Base-by-base conservation (phyloP, 2,329 filamentous ascomycete genomes). In the Shiraia bambusicola region DNA sequence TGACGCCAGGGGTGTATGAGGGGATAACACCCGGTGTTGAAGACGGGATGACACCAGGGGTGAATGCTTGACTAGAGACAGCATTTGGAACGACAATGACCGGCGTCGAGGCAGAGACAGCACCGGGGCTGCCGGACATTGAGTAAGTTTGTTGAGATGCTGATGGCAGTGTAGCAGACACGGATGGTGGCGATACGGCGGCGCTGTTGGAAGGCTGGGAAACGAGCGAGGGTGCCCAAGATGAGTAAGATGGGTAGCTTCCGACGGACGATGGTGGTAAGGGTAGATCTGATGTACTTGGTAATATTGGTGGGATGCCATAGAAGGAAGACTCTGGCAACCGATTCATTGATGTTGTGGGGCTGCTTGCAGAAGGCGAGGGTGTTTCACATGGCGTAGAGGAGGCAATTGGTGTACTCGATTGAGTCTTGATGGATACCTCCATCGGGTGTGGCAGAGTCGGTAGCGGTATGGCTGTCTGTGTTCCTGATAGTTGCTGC, bases 351-450 rank as follows among this genome's bases (percentile, higher is more conserved):
- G 42, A 30, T 14, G 34, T 7, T 25, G 29, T 17, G 16, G 40
- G 34, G n/a, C 35, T 24, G 6, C 30, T 24, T n/a, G n/a, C n/a
- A n/a, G n/a, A n/a, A n/a, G n/a, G n/a, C 7, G 29, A 44, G 1
- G 33, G 28, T 6, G 49, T 50, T 17, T 45, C 42, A 27, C 43
- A 52, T 30, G 49, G 45, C 32, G 48, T 45, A 7, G 13, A 10
- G 10, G 35, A 26, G 10, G 42, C 27, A 22, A 14, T 28, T 10
- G 36, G 15, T 13, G 28, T 40, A 25, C 28, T 49, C 13, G 36
- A 30, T 19, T 28, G 29, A 12, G 38, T 50, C 28, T 47, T 42
- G 24, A 37, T 47, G 4, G 42, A 42, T 17, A 46, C 45, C 3
- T 45, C 38, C 16, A 28, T 30, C 8, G 35, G 35, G 3, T 37